Conservation (phyloP, 1,284 basidiomycete genomes). For the Inonotus hispidus region DNA sequence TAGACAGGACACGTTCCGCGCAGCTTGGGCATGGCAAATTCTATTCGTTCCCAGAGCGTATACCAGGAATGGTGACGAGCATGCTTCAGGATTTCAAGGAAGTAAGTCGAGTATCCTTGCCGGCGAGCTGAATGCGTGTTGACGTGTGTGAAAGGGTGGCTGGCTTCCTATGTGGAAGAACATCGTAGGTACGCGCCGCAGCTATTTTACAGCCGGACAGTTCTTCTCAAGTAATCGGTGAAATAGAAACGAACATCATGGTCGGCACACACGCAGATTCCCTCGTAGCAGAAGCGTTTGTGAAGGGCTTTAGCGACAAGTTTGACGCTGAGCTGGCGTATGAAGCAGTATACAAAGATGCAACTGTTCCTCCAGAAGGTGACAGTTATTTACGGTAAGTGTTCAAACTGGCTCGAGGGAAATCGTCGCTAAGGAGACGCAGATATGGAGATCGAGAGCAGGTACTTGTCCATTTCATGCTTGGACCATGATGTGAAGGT, state of each 20-base stretch:
- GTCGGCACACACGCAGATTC: constrained; percentile 79
- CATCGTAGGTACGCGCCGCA: constrained; percentile 50
- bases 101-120: constrained; percentile 29
- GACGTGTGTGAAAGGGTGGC: constrained; percentile 48
- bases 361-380: constrained; percentile 57
- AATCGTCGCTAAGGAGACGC: not conserved
- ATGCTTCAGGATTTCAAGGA: constrained; percentile 78
- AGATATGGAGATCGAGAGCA: constrained; percentile 76
- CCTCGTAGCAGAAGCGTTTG: constrained; percentile 71
- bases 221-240: not conserved
- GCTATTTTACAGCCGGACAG: not conserved
- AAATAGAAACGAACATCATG: constrained; percentile 68
- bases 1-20: constrained; percentile 68
- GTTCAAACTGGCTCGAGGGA: not conserved
- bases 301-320: constrained; percentile 51
- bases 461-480: constrained; percentile 29
- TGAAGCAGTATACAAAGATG: constrained; percentile 74
- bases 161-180: constrained; percentile 93
- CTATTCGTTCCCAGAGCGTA: constrained; percentile 70
- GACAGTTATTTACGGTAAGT: constrained; percentile 53
- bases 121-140: not conserved
- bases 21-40: constrained; percentile 75
- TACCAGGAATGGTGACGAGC: constrained; percentile 70
- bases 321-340: constrained; percentile 67
- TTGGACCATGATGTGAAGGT: not conserved